phyloP scores from a whole-genome alignment of 23 red algal species.

The Chondrus crispus region DNA sequence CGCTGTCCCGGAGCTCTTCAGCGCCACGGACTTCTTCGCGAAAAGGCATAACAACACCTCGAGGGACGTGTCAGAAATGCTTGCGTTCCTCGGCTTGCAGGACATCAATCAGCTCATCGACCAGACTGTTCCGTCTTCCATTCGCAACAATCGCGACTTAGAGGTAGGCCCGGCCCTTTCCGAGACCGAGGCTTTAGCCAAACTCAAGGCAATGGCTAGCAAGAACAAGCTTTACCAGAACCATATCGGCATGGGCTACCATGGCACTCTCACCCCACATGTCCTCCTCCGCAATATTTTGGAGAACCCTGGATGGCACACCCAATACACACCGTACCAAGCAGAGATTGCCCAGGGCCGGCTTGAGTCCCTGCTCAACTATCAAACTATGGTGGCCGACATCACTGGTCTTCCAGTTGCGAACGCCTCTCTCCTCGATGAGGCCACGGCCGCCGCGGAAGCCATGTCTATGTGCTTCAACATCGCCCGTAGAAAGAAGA shows the following conservation, averaged over 20 bases:
- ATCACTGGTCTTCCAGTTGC: slow-evolving; percentile 97
- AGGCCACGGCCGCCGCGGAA: slow-evolving; percentile 95
- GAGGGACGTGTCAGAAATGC: slow-evolving; percentile 70
- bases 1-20: slow-evolving; percentile 60
- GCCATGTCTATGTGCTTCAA: slow-evolving; percentile 96
- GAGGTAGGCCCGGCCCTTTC: slow-evolving; percentile 69
- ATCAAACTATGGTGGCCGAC: slow-evolving; percentile 96
- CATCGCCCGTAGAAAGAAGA: slow-evolving; percentile 78
- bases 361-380: slow-evolving; percentile 97
- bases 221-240: slow-evolving; percentile 90
- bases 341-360: slow-evolving; percentile 97
- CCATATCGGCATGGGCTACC: slow-evolving; percentile 98
- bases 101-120: slow-evolving; percentile 86
- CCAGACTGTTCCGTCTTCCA: slow-evolving; percentile 81
- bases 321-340: slow-evolving; percentile 99
- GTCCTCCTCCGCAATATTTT: slow-evolving; percentile 91
- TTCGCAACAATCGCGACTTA: slow-evolving; percentile 63
- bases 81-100: slow-evolving; percentile 56
- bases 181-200: slow-evolving; percentile 87
- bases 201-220: slow-evolving; percentile 67
- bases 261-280: slow-evolving; percentile 85
- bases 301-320: slow-evolving; percentile 99
- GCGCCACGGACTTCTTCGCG: slow-evolving; percentile 73
- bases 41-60: slow-evolving; percentile 88
- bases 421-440: slow-evolving; percentile 91